Base-by-base conservation (phyloP, 768 basidiomycete genomes). In the Leccinum longicurvipes region DNA sequence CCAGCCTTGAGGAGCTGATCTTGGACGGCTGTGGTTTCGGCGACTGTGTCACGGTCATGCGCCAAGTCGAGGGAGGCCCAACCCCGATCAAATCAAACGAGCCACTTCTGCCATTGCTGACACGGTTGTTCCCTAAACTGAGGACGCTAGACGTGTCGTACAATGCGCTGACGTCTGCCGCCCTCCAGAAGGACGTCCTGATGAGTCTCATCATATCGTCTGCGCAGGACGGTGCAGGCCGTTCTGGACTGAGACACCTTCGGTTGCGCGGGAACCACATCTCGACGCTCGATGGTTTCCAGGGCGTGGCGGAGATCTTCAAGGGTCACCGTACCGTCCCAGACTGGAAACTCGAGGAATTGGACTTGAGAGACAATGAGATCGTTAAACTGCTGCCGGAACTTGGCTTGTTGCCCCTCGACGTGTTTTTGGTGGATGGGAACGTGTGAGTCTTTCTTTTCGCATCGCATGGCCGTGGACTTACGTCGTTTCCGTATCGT, bases 291-390 rank as follows among this genome's bases (percentile, higher is more conserved):
- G 80, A 83, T 23, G 87, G 86, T 0, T 81, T 93, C 63, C 73
- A 78, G 54, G 77, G 70, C 6, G 56, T 89, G 12, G 83, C 89
- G n/a, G 76, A 79, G 59, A 68, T 76, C 41, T 91, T 91, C 70
- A 86, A 79, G 60, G 83, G 84, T 9, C 79, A 87, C 60, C 74
- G 85, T 52, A 76, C 81, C 21, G 78, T 85, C 2, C 75, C 81
- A 0, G 79, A 74, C 54, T 93, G 89, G 89, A 85, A 82, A 63
- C 74, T 93, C 42, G 90, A 93, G 63, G 91, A 93, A 65, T 69
- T 93, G 27, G 91, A 93, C 71, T 59, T 93, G 63, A 73, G 91
- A 60, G 89, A 93, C 64, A 93, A 93, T 60, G 87, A 89, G 64
- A 82, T 93, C 53, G 78, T 77, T 6, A 85, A 80, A 69, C 69